These are phyloP conservation scores for Rhinocladiella similis DNA, from an alignment of 2,329 filamentous ascomycete genomes.

Conservation along the genomic window DNA sequence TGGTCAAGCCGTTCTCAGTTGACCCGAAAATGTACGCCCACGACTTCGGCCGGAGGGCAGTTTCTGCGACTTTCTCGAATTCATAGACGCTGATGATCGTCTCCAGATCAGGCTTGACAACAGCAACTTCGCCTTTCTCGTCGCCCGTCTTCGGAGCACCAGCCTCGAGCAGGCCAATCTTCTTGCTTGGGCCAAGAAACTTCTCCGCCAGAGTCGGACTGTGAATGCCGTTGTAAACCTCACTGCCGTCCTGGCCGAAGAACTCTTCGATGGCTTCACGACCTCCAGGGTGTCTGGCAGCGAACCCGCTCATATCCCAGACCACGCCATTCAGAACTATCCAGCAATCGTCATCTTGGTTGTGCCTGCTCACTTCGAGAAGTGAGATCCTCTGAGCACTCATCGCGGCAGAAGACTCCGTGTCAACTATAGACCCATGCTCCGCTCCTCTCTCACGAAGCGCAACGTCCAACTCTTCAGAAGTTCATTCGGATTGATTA, in stretches of 20 bases:
- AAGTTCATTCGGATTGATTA: no score
- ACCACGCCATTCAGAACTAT: slow-evolving; percentile 67
- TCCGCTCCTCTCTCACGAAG: no score
- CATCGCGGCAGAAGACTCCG: not conserved
- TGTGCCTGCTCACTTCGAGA: slow-evolving; percentile 40
- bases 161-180: slow-evolving; percentile 29
- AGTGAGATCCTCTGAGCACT: slow-evolving; percentile 6
- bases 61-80: slow-evolving; percentile 25
- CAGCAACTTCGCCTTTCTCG: not conserved
- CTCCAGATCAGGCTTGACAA: slow-evolving; percentile 15
- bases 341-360: slow-evolving; percentile 56
- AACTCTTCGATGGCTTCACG: slow-evolving; percentile 46
- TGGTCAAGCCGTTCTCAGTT: slow-evolving; percentile 21
- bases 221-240: slow-evolving; percentile 47
- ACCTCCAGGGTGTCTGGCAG: slow-evolving; percentile 61
- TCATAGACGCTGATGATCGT: slow-evolving; percentile 26
- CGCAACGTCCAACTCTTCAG: no score
- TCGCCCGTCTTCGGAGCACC: slow-evolving; percentile 14
- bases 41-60: slow-evolving; percentile 26
- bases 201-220: slow-evolving; percentile 26
- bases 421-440: no score
- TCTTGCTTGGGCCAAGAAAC: slow-evolving; percentile 18
- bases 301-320: slow-evolving; percentile 67
- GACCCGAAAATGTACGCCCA: slow-evolving; percentile 31
- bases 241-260: slow-evolving; percentile 47